Evolutionary conservation across 2,329 filamentous ascomycete genomes (phyloP).

Genomic region (Epichloe elymi): DNA sequence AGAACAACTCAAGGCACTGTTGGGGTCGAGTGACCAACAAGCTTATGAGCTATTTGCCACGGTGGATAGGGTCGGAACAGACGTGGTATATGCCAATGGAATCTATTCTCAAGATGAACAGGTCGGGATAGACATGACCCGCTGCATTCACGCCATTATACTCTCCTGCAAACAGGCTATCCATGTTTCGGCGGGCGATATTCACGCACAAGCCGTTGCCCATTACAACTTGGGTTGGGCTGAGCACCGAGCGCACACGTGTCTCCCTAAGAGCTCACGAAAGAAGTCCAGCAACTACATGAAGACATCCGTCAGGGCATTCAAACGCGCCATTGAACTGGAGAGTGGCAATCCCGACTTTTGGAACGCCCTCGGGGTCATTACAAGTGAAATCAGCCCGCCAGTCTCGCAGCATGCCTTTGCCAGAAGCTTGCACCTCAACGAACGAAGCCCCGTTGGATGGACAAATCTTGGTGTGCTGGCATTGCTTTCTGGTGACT

Average conservation of each 20-base stretch:
- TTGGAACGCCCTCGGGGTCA: constrained; percentile 91
- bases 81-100: constrained; percentile 30
- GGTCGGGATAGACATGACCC: constrained; percentile 36
- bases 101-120: constrained; percentile 33
- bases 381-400: constrained; percentile 73
- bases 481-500: constrained; percentile 72
- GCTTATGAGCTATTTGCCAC: constrained; percentile 52
- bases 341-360: constrained; percentile 92
- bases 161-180: constrained; percentile 82
- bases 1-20: constrained; percentile 40
- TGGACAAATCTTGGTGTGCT: constrained; percentile 90
- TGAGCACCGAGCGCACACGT: constrained; percentile 68
- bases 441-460: constrained; percentile 69
- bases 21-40: constrained; percentile 39
- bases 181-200: constrained; percentile 55
- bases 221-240: constrained; percentile 97
- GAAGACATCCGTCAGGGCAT: constrained; percentile 73
- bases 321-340: constrained; percentile 91
- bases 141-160: constrained; percentile 58
- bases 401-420: constrained; percentile 88
- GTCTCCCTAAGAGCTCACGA: constrained; percentile 37
- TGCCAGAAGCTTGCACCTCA: constrained; percentile 80
- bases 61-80: constrained; percentile 48
- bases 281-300: constrained; percentile 56
- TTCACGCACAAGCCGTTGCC: constrained; percentile 84